Evolutionary conservation across 2,329 filamentous ascomycete genomes (phyloP).

Genomic region (Cytospora chrysosperma): DNA sequence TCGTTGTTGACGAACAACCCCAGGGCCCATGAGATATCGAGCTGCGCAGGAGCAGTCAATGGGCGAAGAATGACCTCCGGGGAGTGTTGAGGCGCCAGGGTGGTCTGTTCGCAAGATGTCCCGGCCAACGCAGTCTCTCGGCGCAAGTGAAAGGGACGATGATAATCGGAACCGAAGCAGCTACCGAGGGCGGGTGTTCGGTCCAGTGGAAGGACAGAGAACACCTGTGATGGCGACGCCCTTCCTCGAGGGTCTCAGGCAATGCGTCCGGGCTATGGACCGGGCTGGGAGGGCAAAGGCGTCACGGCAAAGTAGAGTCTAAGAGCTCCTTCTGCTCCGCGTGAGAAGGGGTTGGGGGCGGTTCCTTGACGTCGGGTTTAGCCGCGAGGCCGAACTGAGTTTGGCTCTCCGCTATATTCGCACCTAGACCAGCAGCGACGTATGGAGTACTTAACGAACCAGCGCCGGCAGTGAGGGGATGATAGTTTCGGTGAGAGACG

Average conservation of each 20-base stretch:
- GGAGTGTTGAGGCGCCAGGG: not conserved
- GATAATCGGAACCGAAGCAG: conserved; percentile 1
- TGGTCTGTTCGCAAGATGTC: conserved; percentile 6
- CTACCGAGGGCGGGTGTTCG: conserved; percentile 4
- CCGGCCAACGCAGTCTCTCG: conserved; percentile 5
- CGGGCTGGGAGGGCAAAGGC: conserved; percentile 3
- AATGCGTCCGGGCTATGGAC: conserved; percentile 16
- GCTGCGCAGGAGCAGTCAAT: not conserved
- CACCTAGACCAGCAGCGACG: conserved; percentile 13
- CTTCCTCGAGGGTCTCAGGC: conserved; percentile 10
- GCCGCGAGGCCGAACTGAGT: conserved; percentile 19
- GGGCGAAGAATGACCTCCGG: not conserved
- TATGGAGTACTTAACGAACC: not conserved
- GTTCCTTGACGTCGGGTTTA: conserved; percentile 18
- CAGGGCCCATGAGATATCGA: conserved; percentile 20
- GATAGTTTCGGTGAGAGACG: not conserved
- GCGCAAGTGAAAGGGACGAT: conserved; percentile 1
- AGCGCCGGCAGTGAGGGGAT: conserved; percentile 10
- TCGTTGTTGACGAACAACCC: conserved; percentile 11
- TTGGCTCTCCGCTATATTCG: conserved; percentile 16
- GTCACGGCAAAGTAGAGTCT: conserved; percentile 3
- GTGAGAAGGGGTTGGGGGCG: not conserved
- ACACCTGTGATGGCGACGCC: conserved; percentile 10
- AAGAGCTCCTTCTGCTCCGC: conserved; percentile 7
- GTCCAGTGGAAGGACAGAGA: not conserved